A percentile compares a stretch with the other conserved stretches of the same genome.
Conservation (phyloP, 1,284 basidiomycete species). For the Heterobasidion annosum region DNA sequence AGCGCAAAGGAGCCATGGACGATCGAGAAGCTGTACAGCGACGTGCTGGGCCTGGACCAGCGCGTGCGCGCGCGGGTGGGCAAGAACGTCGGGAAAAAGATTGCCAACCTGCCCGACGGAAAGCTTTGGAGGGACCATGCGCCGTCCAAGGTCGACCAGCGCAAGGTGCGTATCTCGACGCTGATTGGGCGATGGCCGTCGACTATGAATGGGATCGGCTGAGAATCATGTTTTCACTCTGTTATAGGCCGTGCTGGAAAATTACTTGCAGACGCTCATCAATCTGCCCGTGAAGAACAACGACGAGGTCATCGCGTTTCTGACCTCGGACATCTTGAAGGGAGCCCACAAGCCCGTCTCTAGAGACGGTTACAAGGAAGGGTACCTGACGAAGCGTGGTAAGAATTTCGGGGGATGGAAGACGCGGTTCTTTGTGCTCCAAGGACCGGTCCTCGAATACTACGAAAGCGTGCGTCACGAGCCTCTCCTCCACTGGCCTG, state of each 20-base stretch:
- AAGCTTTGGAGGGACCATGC: slow-evolving; percentile 96
- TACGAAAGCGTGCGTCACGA: slow-evolving; percentile 79
- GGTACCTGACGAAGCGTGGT: slow-evolving; percentile 93
- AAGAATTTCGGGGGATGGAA: slow-evolving; percentile 98
- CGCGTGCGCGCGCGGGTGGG: slow-evolving; percentile 57
- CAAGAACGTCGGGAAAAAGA: slow-evolving; percentile 67
- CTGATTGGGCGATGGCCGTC: slow-evolving; percentile 1
- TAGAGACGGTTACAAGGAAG: slow-evolving; percentile 85
- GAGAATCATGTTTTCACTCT: not conserved
- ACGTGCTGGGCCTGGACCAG: slow-evolving; percentile 81
- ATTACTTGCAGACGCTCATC: slow-evolving; percentile 83
- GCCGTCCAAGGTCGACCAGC: slow-evolving; percentile 90
- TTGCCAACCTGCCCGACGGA: slow-evolving; percentile 81
- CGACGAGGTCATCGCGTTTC: slow-evolving; percentile 85
- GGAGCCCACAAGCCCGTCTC: slow-evolving; percentile 65
- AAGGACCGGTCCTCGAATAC: slow-evolving; percentile 84
- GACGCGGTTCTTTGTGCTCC: slow-evolving; percentile 87
- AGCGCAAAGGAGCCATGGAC: slow-evolving; percentile 73
- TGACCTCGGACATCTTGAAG: slow-evolving; percentile 82
- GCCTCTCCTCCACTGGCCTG: slow-evolving; percentile 1
- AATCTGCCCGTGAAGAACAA: slow-evolving; percentile 81
- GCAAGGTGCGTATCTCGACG: slow-evolving; percentile 55
- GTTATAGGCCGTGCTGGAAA: slow-evolving; percentile 68
- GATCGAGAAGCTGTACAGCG: slow-evolving; percentile 90
- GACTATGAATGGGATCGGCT: no score